phyloP scores from a whole-genome alignment of 2,329 filamentous ascomycete genomes.

The Diaporthe nobilis region DNA sequence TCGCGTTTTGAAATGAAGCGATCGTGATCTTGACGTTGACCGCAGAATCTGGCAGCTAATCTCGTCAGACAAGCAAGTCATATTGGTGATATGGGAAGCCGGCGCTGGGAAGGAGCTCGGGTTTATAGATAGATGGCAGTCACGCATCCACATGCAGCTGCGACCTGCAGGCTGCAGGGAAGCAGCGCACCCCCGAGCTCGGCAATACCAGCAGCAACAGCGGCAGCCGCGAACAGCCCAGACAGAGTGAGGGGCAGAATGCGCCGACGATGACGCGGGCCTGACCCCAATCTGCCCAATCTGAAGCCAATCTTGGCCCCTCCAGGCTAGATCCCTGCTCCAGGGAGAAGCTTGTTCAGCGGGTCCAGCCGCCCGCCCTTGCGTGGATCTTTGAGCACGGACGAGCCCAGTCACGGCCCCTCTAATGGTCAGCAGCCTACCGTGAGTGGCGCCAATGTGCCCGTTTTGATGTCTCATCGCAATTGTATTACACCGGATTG shows the following conservation, averaged over 20 bases:
- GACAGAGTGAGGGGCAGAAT: slow-evolving; percentile 18
- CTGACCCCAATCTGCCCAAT: not conserved
- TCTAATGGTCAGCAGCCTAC: slow-evolving; percentile 40
- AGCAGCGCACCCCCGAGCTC: not conserved
- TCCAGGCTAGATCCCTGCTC: slow-evolving; percentile 13
- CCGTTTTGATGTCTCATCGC: slow-evolving; percentile 28
- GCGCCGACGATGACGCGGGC: slow-evolving; percentile 13
- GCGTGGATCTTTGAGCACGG: not conserved
- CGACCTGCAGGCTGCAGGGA: slow-evolving; percentile 1
- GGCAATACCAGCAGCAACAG: not conserved
- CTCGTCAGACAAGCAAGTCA: not conserved
- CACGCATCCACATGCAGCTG: not conserved
- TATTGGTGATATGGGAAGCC: not conserved
- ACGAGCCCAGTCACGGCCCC: slow-evolving; percentile 32
- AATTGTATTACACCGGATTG: slow-evolving; percentile 37
- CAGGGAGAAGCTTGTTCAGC: slow-evolving; percentile 34
- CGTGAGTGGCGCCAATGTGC: not conserved
- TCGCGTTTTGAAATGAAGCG: not conserved
- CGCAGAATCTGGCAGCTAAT: not conserved
- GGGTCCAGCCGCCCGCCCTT: slow-evolving; percentile 23
- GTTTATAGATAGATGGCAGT: slow-evolving; percentile 6
- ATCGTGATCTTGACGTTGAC: not conserved
- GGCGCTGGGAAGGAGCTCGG: not conserved
- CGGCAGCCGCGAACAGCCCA: not conserved
- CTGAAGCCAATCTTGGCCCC: not conserved